These are phyloP conservation scores for Cyberlindnera subsufficiens DNA, from an alignment of 805 yeast species.

Conservation along the genomic window DNA sequence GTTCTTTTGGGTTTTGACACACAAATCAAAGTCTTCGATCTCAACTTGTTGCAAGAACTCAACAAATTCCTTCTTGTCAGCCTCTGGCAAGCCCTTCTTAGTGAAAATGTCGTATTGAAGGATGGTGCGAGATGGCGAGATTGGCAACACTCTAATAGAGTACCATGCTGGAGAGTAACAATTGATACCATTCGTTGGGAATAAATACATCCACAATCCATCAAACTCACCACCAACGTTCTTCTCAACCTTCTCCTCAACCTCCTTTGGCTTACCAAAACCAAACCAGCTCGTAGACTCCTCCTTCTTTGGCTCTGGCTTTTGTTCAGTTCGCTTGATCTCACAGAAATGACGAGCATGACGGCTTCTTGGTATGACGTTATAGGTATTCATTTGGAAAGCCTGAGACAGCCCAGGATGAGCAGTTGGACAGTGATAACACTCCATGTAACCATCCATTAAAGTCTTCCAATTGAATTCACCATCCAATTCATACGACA, in stretches of 20 bases:
- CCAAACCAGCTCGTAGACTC: conserved; percentile 47
- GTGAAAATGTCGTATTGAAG: conserved; percentile 57
- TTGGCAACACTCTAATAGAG: conserved; percentile 53
- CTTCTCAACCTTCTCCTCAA: conserved; percentile 24
- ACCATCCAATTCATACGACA: conserved; percentile 60
- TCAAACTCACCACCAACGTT: conserved; percentile 59
- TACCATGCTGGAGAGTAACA: conserved; percentile 67
- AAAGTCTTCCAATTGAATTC: conserved; percentile 62
- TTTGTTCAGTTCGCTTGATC: conserved; percentile 31
- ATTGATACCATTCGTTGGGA: conserved; percentile 56
- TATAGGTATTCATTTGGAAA: conserved; percentile 59
- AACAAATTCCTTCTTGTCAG: conserved; percentile 52
- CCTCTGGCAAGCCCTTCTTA: conserved; percentile 49
- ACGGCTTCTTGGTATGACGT: conserved; percentile 52
- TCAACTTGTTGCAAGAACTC: conserved; percentile 60
- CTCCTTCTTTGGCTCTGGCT: conserved; percentile 22
- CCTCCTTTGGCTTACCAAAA: conserved; percentile 31
- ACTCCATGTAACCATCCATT: conserved; percentile 65
- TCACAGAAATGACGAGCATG: conserved; percentile 60
- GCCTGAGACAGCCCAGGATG: conserved; percentile 56
- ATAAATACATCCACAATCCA: conserved; percentile 58
- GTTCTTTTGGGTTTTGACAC: conserved; percentile 55
- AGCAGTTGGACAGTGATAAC: conserved; percentile 65
- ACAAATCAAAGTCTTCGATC: conserved; percentile 54
- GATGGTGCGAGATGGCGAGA: conserved; percentile 46